Evolutionary conservation across 116 monocot species (phyloP), one percentile per base, ranked within the genome.

Genomic region (Cymodocea nodosa): DNA sequence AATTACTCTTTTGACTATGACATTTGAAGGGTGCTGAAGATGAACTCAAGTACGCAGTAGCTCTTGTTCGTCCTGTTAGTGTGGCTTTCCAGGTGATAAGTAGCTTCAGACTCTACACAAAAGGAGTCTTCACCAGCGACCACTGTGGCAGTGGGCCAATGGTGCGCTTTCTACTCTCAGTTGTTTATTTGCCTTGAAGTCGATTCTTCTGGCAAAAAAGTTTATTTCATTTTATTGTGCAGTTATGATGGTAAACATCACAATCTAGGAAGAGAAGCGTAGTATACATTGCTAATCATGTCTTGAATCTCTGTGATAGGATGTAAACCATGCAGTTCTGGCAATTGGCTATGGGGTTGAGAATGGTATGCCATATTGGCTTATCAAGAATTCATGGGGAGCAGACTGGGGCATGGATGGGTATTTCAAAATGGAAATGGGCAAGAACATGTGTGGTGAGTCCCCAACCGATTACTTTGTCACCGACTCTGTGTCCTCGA

Each of bases 321-420:
- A 95, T 75, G 95, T 95, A 59, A 95, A 95, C 75, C 95, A 95
- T 73, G 95, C 87, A 49, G 95, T 95, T 74, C 77, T 95, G n/a
- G 90, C 90, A 25, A 90, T 95, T 23, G 95, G 95, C 5, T 95
- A 95, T 59, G 90, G 90, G 6, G 85, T 95, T 20, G 95, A 95
- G 68, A 60, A 90, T 58, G 95, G 83, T 12, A 62, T 81, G 10
- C 83, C 90, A 1, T 95, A 85, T 35, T 95, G 95, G 90, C 81
- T 95, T 19, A 87, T 95, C 62, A 95, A 95, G 83, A 95, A 90
- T 81, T 95, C 95, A n/a, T 95, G 95, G 95, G 95, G 90, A 13
- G 39, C 17, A 15, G 74, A 80, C 2, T 95, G 90, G 90, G 90
- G 95, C 36, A 62, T 50, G 18, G 52, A 87, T 63, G 90, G 95